A percentile compares a stretch with the other conserved stretches of the same genome.
phyloP scores from a whole-genome alignment of 2,329 filamentous ascomycete species.

The Diaporthe citriasiana region DNA sequence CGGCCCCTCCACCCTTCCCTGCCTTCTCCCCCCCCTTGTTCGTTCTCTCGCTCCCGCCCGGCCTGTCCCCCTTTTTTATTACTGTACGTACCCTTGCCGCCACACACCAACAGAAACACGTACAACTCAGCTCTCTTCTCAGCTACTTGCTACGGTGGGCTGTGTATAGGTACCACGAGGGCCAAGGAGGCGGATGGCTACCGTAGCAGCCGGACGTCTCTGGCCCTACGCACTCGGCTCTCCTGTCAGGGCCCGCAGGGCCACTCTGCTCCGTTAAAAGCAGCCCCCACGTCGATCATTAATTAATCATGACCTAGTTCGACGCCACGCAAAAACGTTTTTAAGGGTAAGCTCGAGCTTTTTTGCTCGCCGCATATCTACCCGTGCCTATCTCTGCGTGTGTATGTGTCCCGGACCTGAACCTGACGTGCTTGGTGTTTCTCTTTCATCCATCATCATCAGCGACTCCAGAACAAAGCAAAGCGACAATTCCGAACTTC shows the following conservation, averaged over 20 bases:
- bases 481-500: background rate
- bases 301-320: constrained; percentile 33
- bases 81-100: background rate
- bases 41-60: no score
- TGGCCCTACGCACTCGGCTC: background rate
- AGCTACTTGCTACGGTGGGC: background rate
- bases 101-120: background rate
- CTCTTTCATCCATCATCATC: background rate
- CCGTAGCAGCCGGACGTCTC: constrained; percentile 18
- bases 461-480: background rate
- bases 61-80: background rate
- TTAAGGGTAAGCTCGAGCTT: constrained; percentile 26
- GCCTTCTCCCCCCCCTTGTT: no score
- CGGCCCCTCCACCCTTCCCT: no score
- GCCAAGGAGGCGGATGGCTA: constrained; percentile 2
- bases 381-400: background rate
- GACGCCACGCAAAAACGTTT: constrained; percentile 34
- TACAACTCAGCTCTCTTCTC: background rate
- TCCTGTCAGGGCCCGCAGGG: constrained; percentile 9
- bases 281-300: constrained; percentile 35
- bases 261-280: constrained; percentile 28
- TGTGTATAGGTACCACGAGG: background rate
- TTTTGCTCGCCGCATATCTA: background rate
- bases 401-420: constrained; percentile 1
- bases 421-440: background rate